Base-by-base conservation (phyloP, 495 filamentous ascomycete species). In the Penicillium subrubescens region DNA sequence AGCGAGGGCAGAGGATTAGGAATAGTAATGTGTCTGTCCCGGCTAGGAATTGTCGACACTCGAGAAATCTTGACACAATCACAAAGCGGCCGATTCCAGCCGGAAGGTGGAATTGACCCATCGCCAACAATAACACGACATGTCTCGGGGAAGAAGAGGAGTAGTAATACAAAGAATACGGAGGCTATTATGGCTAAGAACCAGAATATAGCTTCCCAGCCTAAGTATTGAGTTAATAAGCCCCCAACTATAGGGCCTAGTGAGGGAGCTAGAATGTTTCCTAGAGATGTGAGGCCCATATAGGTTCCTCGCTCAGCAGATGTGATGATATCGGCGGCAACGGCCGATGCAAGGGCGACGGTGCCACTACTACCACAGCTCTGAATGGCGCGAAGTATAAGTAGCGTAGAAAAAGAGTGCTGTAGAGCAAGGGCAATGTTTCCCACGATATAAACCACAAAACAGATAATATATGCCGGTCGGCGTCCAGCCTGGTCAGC, bases 141-240 rank as follows among this genome's bases (percentile, higher is more conserved):
- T 1, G 81, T 84, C 59, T 84, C 81, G 0, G 81, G 81, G 29
- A 83, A 73, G 60, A 75, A 71, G 0, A 79, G 54, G 0, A 68
- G n/a, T 10, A 82, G 60, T 0, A 69, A 62, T 8, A 76, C 8
- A 39, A 78, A 71, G 48, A 75, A 77, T 0, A 75, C 71, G 0
- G 73, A 81, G 8, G 82, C 77, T 29, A 85, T 64, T 46, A 91
- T 88, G 39, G 82, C 78, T 8, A 91, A 79, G 66, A 93, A 89
- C 90, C 90, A 93, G 71, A 94, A 95, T 41, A 91, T 89, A 23
- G 84, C 81, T 27, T 83, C 72, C 91, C 91, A 93, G 0, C 89
- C 90, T 2, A 89, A 74, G 54, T 86, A 88, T 60, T 89, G 77
- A 8, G 84, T 77, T 8, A 92, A 74, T 0, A 89, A 43, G 0